These are phyloP conservation scores for Trypanosoma caninum DNA, from an alignment of 208 protist genomes.

Conservation along the genomic window DNA sequence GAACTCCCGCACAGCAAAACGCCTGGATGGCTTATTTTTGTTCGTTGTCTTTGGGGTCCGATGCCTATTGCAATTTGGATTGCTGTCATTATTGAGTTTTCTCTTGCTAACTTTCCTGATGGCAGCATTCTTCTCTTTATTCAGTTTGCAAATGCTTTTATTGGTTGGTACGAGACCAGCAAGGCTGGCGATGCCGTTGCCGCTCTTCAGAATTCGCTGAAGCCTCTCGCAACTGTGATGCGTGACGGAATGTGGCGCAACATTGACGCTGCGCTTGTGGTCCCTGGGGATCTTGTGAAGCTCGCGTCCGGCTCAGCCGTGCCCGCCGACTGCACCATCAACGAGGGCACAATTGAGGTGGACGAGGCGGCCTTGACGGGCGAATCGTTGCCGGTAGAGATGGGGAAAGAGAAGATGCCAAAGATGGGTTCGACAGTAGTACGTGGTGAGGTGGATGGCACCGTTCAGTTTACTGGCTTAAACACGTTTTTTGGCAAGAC, in stretches of 20 bases:
- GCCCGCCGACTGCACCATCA: slow-evolving; percentile 91
- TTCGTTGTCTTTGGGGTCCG: slow-evolving; percentile 77
- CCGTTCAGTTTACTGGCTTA: slow-evolving; percentile 84
- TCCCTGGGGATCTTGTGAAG: slow-evolving; percentile 94
- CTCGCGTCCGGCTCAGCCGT: slow-evolving; percentile 89
- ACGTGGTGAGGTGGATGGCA: slow-evolving; percentile 73
- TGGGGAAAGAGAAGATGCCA: slow-evolving; percentile 77
- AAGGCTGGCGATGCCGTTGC: slow-evolving; percentile 92
- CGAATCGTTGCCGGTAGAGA: slow-evolving; percentile 94
- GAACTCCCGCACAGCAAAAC: slow-evolving; percentile 74
- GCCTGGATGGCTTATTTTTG: slow-evolving; percentile 77
- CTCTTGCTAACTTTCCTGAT: slow-evolving; percentile 84
- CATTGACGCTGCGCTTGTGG: slow-evolving; percentile 78
- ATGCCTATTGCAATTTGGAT: slow-evolving; percentile 89
- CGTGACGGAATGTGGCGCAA: slow-evolving; percentile 84
- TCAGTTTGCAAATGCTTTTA: slow-evolving; percentile 77
- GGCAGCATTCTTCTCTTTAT: slow-evolving; percentile 82
- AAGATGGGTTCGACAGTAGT: slow-evolving; percentile 92
- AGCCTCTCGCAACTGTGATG: slow-evolving; percentile 68
- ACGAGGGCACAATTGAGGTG: slow-evolving; percentile 86
- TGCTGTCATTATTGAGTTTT: slow-evolving; percentile 88
- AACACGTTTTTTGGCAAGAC: slow-evolving; percentile 95
- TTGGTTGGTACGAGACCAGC: slow-evolving; percentile 92
- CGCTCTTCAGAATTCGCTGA: slow-evolving; percentile 88
- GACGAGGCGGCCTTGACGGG: slow-evolving; percentile 95